Percentiles rank a stretch among this genome's conserved stretches.
Conservation (phyloP, 495 filamentous ascomycete species). For the Terfezia boudieri region DNA sequence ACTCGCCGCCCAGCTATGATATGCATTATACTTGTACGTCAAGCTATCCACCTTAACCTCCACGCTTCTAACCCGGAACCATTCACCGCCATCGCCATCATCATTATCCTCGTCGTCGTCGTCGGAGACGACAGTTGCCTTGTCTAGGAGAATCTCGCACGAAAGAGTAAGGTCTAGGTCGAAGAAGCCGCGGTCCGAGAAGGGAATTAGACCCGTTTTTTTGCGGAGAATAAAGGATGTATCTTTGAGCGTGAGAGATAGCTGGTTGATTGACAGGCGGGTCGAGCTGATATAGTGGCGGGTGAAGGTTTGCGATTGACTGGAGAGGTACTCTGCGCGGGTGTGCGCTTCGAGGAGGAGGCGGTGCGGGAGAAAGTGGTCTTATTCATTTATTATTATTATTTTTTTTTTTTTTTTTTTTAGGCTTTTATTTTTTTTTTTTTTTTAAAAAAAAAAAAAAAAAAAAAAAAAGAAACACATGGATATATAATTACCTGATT, state of each 20-base stretch:
- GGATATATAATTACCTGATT: constrained; percentile 7
- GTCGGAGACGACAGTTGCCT: neutral
- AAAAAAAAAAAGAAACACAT: no score
- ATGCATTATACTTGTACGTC: constrained; percentile 16
- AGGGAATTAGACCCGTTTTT: constrained; percentile 14
- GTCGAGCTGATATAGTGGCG: constrained; percentile 6
- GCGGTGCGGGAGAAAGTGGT: constrained; percentile 14
- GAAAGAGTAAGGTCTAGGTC: constrained; percentile 11
- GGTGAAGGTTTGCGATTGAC: neutral
- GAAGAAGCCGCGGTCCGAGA: constrained; percentile 12
- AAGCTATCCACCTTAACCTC: constrained; percentile 14
- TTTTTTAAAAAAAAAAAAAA: no score
- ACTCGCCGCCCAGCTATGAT: constrained; percentile 15
- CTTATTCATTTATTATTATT: neutral
- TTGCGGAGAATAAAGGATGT: constrained; percentile 15
- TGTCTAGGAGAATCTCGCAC: neutral
- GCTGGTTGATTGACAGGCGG: constrained; percentile 8
- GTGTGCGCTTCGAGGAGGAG: constrained; percentile 14
- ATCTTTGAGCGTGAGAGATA: constrained; percentile 14
- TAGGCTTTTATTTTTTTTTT: neutral
- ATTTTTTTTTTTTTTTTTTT: no score
- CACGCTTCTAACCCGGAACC: constrained; percentile 11
- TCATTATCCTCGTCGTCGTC: constrained; percentile 6
- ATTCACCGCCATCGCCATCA: constrained; percentile 2
- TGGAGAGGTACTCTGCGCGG: constrained; percentile 11